These are phyloP conservation scores for Kingdonia uniflora DNA, from an alignment of 164 flowering plant genomes.

Conservation along the genomic window DNA sequence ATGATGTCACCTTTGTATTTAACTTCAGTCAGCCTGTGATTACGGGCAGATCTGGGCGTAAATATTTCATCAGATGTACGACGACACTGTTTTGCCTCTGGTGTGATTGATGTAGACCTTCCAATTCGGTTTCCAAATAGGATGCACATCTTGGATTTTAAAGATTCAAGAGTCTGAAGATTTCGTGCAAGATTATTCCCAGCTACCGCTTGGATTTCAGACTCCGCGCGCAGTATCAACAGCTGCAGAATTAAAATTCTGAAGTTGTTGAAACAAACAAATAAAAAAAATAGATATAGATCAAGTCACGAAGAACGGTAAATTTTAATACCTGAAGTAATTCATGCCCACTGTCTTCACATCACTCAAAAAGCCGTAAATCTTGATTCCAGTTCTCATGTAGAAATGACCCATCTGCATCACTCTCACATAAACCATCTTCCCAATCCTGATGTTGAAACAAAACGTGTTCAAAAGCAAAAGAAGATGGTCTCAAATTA, in stretches of 20 bases:
- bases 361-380: conserved; percentile 51
- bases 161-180: conserved; percentile 38
- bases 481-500: background rate
- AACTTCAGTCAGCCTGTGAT: conserved; percentile 22
- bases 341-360: conserved; percentile 81
- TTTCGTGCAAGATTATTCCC: conserved; percentile 36
- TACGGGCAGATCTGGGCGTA: conserved; percentile 53
- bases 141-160: conserved; percentile 34
- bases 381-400: conserved; percentile 82
- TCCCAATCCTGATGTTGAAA: conserved; percentile 75
- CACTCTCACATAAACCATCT: conserved; percentile 74
- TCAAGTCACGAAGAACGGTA: no score
- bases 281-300: no score
- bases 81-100: conserved; percentile 15
- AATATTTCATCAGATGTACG: conserved; percentile 50
- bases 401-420: conserved; percentile 83
- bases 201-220: conserved; percentile 52
- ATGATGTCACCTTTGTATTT: conserved; percentile 88
- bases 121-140: conserved; percentile 39
- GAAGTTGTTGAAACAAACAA: no score
- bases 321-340: conserved; percentile 59
- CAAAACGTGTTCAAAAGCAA: background rate
- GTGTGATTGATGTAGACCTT: conserved; percentile 16
- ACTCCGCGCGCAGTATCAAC: conserved; percentile 71
- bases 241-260: conserved; percentile 30